phyloP scores from a whole-genome alignment of 2,329 filamentous ascomycete genomes.

The Trichothecium roseum region DNA sequence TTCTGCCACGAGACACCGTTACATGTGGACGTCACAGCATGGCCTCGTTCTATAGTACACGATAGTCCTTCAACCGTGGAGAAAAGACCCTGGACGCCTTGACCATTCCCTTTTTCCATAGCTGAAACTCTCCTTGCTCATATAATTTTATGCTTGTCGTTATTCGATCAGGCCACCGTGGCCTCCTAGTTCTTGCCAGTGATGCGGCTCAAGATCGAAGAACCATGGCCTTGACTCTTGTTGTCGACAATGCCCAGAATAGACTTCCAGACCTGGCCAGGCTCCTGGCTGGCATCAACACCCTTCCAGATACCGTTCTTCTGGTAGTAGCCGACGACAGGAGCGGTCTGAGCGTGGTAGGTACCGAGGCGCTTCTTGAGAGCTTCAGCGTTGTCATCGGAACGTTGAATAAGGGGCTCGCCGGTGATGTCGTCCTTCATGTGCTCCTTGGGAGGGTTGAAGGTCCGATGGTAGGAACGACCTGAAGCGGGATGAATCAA shows the following conservation, averaged over 20 bases:
- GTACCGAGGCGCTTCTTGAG: conserved; percentile 89
- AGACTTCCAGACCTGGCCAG: conserved; percentile 90
- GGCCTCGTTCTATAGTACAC: neutral
- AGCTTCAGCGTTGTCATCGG: conserved; percentile 92
- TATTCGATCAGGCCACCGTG: neutral
- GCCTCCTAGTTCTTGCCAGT: conserved; percentile 15
- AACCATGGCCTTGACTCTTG: conserved; percentile 28
- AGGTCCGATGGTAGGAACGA: conserved; percentile 94
- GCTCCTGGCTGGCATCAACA: conserved; percentile 92
- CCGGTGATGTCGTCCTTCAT: conserved; percentile 98
- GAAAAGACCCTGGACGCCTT: neutral
- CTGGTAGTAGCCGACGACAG: conserved; percentile 94
- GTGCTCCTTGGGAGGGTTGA: conserved; percentile 88
- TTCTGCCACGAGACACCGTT: neutral
- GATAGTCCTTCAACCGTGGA: neutral
- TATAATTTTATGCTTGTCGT: neutral
- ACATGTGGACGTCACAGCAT: neutral
- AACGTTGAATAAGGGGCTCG: conserved; percentile 91
- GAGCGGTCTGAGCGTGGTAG: conserved; percentile 88
- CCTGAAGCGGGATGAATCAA: conserved; percentile 92
- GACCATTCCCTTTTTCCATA: conserved; percentile 4
- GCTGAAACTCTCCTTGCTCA: neutral
- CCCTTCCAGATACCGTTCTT: conserved; percentile 95
- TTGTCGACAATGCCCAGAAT: conserved; percentile 73
- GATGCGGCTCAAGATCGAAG: conserved; percentile 29